Conservation (phyloP, 2,329 filamentous ascomycete species). For the Aspergillus sp. region DNA sequence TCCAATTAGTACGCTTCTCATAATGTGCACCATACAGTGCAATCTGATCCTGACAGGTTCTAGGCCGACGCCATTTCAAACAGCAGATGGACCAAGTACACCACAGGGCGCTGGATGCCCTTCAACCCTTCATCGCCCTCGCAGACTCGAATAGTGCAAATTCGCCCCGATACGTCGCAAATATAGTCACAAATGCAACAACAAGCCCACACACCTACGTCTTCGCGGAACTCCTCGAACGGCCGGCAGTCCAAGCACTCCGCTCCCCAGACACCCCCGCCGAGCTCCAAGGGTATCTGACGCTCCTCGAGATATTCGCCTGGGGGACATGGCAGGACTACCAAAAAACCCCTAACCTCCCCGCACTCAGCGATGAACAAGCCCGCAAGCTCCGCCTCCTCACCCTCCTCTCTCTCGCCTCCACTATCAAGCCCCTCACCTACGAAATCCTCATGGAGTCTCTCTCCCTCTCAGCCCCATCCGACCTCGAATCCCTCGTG, state of each 20-base stretch:
- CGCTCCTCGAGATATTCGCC: conserved; percentile 82
- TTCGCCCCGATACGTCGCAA: conserved; percentile 78
- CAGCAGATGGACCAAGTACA: conserved; percentile 48
- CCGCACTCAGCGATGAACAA: conserved; percentile 70
- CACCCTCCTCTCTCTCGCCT: conserved; percentile 78
- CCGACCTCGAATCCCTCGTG: conserved; percentile 80
- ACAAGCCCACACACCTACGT: conserved; percentile 87
- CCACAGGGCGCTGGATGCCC: conserved; percentile 57
- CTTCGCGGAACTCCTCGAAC: conserved; percentile 88
- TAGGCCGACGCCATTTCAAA: neutral
- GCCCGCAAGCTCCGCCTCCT: conserved; percentile 85
- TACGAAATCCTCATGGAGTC: conserved; percentile 68
- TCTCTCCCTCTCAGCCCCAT: conserved; percentile 65
- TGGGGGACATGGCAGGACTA: conserved; percentile 88
- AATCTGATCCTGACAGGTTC: neutral
- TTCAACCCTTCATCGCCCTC: conserved; percentile 84
- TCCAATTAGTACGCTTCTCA: neutral
- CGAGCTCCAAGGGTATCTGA: conserved; percentile 65
- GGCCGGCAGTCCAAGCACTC: conserved; percentile 75
- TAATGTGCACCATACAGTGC: neutral
- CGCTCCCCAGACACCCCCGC: conserved; percentile 51
- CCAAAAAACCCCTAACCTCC: conserved; percentile 62
- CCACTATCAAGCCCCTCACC: conserved; percentile 65
- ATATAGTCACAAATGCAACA: conserved; percentile 83
- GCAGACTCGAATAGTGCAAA: conserved; percentile 72